Evolutionary conservation across 192 early-diverging fungal genomes (phyloP), one percentile per base, ranked within the genome.

Genomic region (Entomortierella chlamydospora): DNA sequence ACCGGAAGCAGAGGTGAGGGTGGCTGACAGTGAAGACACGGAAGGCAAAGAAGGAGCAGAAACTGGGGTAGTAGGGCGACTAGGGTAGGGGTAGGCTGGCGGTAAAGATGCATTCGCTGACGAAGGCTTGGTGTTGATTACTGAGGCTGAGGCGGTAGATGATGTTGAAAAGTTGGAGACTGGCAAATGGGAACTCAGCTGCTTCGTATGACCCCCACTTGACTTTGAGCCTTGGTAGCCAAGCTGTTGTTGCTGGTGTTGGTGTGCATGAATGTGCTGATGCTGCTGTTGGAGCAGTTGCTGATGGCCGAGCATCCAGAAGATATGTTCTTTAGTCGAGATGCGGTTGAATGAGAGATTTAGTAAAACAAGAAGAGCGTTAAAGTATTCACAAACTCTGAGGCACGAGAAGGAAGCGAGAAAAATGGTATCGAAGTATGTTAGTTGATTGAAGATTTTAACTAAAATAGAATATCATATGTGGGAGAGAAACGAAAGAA

Each of bases 211-310:
- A 28, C 50, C 31, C 28, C 34, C 43, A 25, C 23, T 51, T 23
- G 52, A 23, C 17, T 73, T 73, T 18, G 52, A 41, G 2, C 64
- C 70, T 25, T 64, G 70, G 17, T n/a, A 62, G 7, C 49, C 34
- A 11, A 57, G 54, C 37, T 69, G 73, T 28, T 56, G 57, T n/a
- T 63, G 70, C n/a, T 61, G 57, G n/a, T 60, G 59, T 26, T 73
- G 71, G 51, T 39, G 70, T 4, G 22, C 20, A 28, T 72, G 61
- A 12, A 63, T 60, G 28, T 56, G 57, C 23, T 77, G 73, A 18
- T 63, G 73, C 61, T 77, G 73, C 73, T 77, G 73, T 56, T 77
- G 73, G 5, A 69, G 73, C 73, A 77, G 61, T 61, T 77, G 73
- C 57, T 77, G 73, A 61, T 77, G 73, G 61, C 73, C 73, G 43